Base-by-base conservation (phyloP, 768 basidiomycete genomes). In the Pholiota microspora region DNA sequence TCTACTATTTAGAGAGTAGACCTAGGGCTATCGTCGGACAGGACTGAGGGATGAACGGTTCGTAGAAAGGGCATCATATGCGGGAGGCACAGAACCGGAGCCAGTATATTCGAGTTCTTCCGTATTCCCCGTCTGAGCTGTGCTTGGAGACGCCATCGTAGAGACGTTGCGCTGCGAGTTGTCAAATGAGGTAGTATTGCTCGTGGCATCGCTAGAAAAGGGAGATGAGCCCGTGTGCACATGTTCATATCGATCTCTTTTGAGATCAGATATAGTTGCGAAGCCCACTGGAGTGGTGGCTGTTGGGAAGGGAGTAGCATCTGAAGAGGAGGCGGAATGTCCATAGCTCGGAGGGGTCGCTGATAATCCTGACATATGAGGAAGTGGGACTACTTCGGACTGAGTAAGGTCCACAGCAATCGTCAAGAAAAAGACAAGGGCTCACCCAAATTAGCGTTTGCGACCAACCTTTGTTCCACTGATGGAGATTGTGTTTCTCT, bases 61-160 rank as follows among this genome's bases (percentile, higher is more conserved):
- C 2, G 40, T 24, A 2, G 35, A 16, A 42, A 42, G 10, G 8
- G 36, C 27, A 38, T 50, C 49, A 18, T 50, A 50, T 1, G 49
- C 49, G 40, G 49, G 49, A 4, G 49, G 49, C 23, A 50, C 49
- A n/a, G 36, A 50, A 13, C 29, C 36, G 15, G 49, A 28, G 23
- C 7, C 18, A 7, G 25, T 13, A 27, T 50, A 23, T 28, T 34
- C 40, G 23, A 16, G 16, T 10, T 42, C 40, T 10, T 42, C 40
- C 5, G 9, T 10, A 18, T 42, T 21, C 40, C 10, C 12, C 7
- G 10, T 7, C 21, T 7, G 40, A 1, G n/a, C 40, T 8, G 21
- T 42, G 21, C 18, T 42, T 2, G 40, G 16, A 23, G n/a, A 16
- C 8, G 18, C 40, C 21, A 16, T 12, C 2, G 10, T 9, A 23